Base-by-base conservation (phyloP, 2,329 filamentous ascomycete genomes). In the Pestalotiopsis sp. region DNA sequence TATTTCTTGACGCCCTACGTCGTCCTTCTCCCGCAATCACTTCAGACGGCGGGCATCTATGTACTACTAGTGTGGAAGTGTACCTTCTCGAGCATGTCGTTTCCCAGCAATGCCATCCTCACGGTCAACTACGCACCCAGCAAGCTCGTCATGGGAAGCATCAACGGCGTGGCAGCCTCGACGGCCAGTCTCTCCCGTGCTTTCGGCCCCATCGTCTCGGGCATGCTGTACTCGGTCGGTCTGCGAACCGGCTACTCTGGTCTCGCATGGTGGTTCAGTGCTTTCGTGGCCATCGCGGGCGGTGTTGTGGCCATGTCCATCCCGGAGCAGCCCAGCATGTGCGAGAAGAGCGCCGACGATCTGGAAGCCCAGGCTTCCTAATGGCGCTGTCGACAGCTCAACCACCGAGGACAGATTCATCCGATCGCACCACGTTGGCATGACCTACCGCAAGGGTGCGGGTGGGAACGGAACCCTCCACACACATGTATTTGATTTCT, bases 151-250 rank as follows among this genome's bases (percentile, higher is more conserved):
- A 89, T 98, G 1, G 96, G 96, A 2, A 95, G 93, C 0, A 92
- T 99, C 79, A 98, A 98, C 75, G 96, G 96, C 20, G 91, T 95
- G 13, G 95, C 95, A 0, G 94, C 94, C 38, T 97, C 95, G 2
- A 94, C 93, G 2, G 96, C 96, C 3, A 97, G 94, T 77, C 83
- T 98, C 60, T 95, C 92, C 78, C 89, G 96, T 67, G 94, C 94
- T 0, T 91, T 98, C 70, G 95, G 95, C 0, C 96, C 96, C 2
- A 95, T 93, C 0, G 83, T 98, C 3, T 97, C 95, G 3, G 96
- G 96, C 1, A 83, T 94, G 36, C 86, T 98, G 27, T 97, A 97
- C 80, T 89, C 94, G 4, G 84, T 91, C 66, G 96, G 96, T 64
- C 87, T 97, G 45, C 87, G 90, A 72, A 87, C 91, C 6, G 94